Evolutionary conservation across 2,329 filamentous ascomycete species (phyloP).

Genomic region (Exophiala aquamarina): DNA sequence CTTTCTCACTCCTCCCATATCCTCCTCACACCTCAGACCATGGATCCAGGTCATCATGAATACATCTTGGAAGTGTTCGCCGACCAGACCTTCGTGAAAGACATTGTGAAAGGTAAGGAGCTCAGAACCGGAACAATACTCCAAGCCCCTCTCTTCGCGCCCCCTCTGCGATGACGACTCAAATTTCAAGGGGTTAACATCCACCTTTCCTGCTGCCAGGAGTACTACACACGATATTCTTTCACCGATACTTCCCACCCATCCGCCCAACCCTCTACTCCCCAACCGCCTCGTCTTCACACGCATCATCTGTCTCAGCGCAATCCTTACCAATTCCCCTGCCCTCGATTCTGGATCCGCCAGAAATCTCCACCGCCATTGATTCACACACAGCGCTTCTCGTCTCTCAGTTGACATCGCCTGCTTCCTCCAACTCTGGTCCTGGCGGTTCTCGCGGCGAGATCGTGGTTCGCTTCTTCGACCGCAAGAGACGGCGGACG

Average conservation of each 20-base stretch:
- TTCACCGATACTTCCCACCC: conserved; percentile 94
- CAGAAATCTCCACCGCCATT: conserved; percentile 86
- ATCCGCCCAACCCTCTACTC: conserved; percentile 73
- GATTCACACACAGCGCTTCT: conserved; percentile 80
- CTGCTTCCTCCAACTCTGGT: conserved; percentile 48
- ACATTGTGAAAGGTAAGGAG: conserved; percentile 83
- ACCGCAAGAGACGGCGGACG: conserved; percentile 80
- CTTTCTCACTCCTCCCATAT: neutral
- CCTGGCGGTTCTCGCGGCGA: conserved; percentile 68
- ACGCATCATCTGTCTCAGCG: conserved; percentile 16
- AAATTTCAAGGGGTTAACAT: neutral
- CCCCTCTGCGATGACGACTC: too few species aligned
- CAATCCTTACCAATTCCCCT: conserved; percentile 69
- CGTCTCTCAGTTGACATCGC: conserved; percentile 70
- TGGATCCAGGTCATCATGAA: conserved; percentile 65
- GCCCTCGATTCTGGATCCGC: conserved; percentile 80
- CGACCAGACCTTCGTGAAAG: conserved; percentile 83
- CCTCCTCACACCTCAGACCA: conserved; percentile 8
- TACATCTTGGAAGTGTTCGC: conserved; percentile 93
- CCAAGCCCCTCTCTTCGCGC: neutral
- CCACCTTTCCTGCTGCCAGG: conserved; percentile 53
- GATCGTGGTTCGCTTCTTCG: conserved; percentile 88
- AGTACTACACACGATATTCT: conserved; percentile 96
- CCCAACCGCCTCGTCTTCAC: conserved; percentile 24
- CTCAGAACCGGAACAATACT: too few species aligned